These are phyloP conservation scores for Starmera dryadoides DNA, from an alignment of 805 yeast species.

Conservation along the genomic window DNA sequence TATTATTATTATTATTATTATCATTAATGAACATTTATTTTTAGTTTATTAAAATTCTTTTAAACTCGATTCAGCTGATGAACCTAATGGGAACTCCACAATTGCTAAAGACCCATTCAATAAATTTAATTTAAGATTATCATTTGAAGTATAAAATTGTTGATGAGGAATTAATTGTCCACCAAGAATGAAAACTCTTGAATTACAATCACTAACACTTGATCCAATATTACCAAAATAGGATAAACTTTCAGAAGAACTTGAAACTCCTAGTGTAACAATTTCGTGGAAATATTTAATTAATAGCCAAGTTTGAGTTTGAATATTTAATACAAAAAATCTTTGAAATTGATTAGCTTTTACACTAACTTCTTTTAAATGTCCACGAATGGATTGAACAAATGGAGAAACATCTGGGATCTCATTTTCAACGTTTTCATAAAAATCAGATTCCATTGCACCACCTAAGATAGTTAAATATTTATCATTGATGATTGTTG, in stretches of 20 bases:
- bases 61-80: not conserved
- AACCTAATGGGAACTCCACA: not conserved
- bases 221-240: constrained; percentile 7
- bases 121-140: not conserved
- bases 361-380: not conserved
- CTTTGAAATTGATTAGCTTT: constrained; percentile 5
- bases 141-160: not conserved
- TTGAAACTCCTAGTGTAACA: not conserved
- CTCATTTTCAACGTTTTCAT: not conserved
- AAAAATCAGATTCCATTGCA: constrained; percentile 6
- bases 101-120: not conserved
- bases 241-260: not conserved
- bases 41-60: not conserved
- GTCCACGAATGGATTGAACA: not conserved
- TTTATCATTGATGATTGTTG: constrained; percentile 10
- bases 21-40: too few relatives aligned
- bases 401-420: constrained; percentile 11
- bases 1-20: too few relatives aligned
- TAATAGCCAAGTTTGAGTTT: constrained; percentile 11
- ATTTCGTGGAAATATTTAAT: constrained; percentile 8
- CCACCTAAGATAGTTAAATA: constrained; percentile 14
- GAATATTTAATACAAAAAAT: constrained; percentile 8
- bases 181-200: constrained; percentile 10
- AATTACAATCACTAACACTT: constrained; percentile 5
- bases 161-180: constrained; percentile 9